phyloP scores from a whole-genome alignment of 2,329 filamentous ascomycete genomes.

The Microascus cirrosus region DNA sequence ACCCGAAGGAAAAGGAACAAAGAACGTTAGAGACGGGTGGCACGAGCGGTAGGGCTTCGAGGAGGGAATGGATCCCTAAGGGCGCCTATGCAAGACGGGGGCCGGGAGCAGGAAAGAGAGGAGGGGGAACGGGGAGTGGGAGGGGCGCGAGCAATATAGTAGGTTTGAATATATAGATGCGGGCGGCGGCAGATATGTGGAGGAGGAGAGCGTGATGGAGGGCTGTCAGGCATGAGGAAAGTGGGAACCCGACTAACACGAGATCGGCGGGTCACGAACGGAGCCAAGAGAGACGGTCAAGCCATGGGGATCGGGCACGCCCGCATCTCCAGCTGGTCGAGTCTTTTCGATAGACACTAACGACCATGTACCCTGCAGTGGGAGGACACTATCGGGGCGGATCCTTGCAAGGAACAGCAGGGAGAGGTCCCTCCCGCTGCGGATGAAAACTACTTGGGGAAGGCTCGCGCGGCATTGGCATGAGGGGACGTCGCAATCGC shows the following conservation, averaged over 20 bases:
- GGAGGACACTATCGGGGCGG: not conserved
- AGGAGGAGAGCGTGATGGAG: constrained; percentile 1
- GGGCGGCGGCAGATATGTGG: constrained; percentile 1
- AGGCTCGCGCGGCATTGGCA: not conserved
- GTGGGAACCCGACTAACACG: not conserved
- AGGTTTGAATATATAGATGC: constrained; percentile 2
- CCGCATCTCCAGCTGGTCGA: not conserved
- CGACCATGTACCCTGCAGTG: not conserved
- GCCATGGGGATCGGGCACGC: not conserved
- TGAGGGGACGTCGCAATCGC: not conserved
- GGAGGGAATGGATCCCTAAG: not conserved
- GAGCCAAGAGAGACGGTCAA: not conserved
- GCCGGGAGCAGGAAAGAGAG: not conserved
- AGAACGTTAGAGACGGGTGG: not conserved
- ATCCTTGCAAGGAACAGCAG: not conserved
- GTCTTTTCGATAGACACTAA: not conserved
- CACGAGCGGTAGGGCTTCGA: not conserved
- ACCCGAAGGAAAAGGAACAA: constrained; percentile 1
- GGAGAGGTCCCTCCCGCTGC: not conserved
- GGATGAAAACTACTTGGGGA: not conserved
- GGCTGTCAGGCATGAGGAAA: not conserved
- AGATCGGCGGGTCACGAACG: not conserved
- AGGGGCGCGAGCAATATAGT: not conserved
- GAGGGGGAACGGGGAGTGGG: not conserved
- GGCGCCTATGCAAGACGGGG: not conserved